These are phyloP conservation scores for Pseudogymnoascus sp. DNA, from an alignment of 2,329 filamentous ascomycete species.

Conservation along the genomic window DNA sequence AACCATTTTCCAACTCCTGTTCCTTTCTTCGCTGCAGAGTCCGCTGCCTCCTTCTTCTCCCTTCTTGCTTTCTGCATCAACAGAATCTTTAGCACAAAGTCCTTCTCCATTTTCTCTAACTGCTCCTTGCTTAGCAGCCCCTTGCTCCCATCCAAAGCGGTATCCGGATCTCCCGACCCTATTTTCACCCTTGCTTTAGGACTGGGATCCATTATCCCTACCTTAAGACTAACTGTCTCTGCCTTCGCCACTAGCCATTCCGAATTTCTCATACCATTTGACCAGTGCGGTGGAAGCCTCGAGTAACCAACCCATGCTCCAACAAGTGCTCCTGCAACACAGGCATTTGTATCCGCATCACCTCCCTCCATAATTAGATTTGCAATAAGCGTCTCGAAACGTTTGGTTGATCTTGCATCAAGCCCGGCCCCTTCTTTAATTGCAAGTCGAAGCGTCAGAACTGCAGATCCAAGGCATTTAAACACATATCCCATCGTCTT, in stretches of 20 bases:
- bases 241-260: conserved; percentile 40
- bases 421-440: conserved; percentile 27
- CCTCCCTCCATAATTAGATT: conserved; percentile 44
- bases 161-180: conserved; percentile 34
- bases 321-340: conserved; percentile 43
- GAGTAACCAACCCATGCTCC: conserved; percentile 42
- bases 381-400: conserved; percentile 42
- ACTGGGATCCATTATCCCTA: conserved; percentile 31
- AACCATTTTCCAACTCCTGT: conserved; percentile 4
- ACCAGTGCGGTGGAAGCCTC: conserved; percentile 41
- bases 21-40: neutral
- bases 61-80: conserved; percentile 14
- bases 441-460: conserved; percentile 37
- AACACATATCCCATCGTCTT: conserved; percentile 46
- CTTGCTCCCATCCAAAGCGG: conserved; percentile 36
- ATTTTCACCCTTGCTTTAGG: conserved; percentile 22
- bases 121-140: conserved; percentile 33
- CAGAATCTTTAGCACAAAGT: conserved; percentile 12
- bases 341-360: conserved; percentile 48
- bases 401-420: conserved; percentile 18
- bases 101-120: conserved; percentile 25
- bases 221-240: conserved; percentile 33
- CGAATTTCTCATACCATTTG: conserved; percentile 38
- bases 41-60: conserved; percentile 14
- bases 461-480: conserved; percentile 43